Percentiles rank a stretch among this genome's conserved stretches.
Conservation (phyloP, 805 yeast species). For the Candida coleopterorum region DNA sequence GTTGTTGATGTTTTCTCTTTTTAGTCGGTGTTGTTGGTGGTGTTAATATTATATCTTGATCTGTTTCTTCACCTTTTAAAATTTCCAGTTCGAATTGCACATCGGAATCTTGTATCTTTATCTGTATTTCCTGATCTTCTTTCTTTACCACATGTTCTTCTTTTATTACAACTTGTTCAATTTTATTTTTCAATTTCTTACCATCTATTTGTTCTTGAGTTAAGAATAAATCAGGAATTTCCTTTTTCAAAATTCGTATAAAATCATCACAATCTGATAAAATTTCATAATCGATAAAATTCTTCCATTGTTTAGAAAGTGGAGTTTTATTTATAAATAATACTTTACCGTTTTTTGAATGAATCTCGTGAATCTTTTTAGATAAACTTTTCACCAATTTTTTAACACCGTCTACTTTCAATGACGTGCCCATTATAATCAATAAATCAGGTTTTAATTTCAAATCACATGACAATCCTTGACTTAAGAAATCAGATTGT, state of each 20-base stretch:
- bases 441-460: conserved; percentile 68
- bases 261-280: conserved; percentile 79
- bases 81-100: background rate
- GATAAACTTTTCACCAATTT: conserved; percentile 68
- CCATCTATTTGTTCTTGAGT: conserved; percentile 48
- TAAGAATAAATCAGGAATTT: conserved; percentile 60
- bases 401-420: conserved; percentile 87
- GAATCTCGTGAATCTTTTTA: conserved; percentile 47
- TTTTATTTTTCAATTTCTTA: conserved; percentile 26
- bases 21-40: conserved; percentile 34
- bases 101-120: background rate
- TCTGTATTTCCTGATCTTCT: conserved; percentile 4
- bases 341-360: conserved; percentile 74
- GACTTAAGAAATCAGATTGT: conserved; percentile 70
- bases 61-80: background rate
- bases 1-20: conserved; percentile 8
- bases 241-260: conserved; percentile 49
- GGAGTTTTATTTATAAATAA: conserved; percentile 70
- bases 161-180: conserved; percentile 3
- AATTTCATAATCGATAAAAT: conserved; percentile 73
- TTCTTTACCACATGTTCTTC: conserved; percentile 8
- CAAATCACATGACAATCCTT: conserved; percentile 63
- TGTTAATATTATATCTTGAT: conserved; percentile 15
- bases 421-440: conserved; percentile 88
- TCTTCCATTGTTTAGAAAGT: conserved; percentile 63